phyloP scores from a whole-genome alignment of 768 basidiomycete species.

The Trametes cingulata region DNA sequence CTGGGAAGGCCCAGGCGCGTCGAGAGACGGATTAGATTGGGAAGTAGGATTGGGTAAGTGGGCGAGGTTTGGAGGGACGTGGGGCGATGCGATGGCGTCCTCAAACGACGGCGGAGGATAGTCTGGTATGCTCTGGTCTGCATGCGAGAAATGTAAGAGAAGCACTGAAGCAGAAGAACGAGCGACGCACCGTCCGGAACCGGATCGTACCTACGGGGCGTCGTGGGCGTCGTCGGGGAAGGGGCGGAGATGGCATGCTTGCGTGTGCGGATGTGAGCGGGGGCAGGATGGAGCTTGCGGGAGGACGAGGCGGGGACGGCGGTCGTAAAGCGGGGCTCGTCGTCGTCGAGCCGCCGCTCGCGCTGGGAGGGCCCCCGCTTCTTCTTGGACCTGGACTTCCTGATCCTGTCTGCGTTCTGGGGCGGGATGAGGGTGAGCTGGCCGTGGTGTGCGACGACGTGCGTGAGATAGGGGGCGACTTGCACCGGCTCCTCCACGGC shows the following conservation, averaged over 20 bases:
- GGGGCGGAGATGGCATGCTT: slow-evolving; percentile 21
- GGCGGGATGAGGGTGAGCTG: slow-evolving; percentile 50
- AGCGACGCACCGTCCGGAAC: slow-evolving; percentile 18
- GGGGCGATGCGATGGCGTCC: slow-evolving; percentile 49
- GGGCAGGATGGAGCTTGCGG: slow-evolving; percentile 19
- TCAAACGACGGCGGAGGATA: slow-evolving; percentile 78
- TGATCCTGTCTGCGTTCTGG: slow-evolving; percentile 51
- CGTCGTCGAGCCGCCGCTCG: slow-evolving; percentile 37
- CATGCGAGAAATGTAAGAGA: neutral
- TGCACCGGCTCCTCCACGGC: slow-evolving; percentile 29
- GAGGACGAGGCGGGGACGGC: slow-evolving; percentile 24
- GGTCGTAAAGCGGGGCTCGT: slow-evolving; percentile 33
- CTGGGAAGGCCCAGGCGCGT: neutral
- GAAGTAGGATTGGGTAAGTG: neutral
- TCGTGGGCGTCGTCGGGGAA: neutral
- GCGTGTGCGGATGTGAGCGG: slow-evolving; percentile 18
- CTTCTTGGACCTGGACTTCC: slow-evolving; percentile 43
- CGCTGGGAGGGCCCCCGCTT: slow-evolving; percentile 17
- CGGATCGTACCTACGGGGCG: slow-evolving; percentile 6
- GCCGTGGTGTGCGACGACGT: slow-evolving; percentile 54
- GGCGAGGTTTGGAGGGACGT: slow-evolving; percentile 21
- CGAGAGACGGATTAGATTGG: neutral
- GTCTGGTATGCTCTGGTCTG: slow-evolving; percentile 44
- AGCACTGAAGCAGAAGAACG: neutral
- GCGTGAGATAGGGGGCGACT: slow-evolving; percentile 57